A percentile compares a stretch with the other conserved stretches of the same genome.
Conservation (phyloP, 2,329 filamentous ascomycete genomes). For the Incumbomyces delicatus region DNA sequence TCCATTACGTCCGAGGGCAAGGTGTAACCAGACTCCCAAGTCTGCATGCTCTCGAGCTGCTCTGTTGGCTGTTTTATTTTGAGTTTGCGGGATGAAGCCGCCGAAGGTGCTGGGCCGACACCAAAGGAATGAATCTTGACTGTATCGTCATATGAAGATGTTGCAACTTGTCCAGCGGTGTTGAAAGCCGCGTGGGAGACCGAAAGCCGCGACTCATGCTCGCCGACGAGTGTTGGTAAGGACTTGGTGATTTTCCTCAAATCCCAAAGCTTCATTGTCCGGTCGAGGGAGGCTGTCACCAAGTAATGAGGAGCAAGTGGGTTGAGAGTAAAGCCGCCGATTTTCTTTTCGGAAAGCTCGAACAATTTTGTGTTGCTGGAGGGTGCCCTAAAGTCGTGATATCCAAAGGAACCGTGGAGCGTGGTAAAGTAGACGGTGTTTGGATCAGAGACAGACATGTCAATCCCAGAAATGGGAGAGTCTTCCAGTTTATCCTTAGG, state of each 20-base stretch:
- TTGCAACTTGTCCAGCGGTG: slow-evolving; percentile 72
- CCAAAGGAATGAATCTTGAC: slow-evolving; percentile 82
- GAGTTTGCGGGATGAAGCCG: background rate
- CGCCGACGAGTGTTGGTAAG: slow-evolving; percentile 62
- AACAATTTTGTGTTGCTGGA: slow-evolving; percentile 55
- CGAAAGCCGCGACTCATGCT: slow-evolving; percentile 72
- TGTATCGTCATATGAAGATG: slow-evolving; percentile 88
- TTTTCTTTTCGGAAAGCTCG: slow-evolving; percentile 80
- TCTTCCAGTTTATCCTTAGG: slow-evolving; percentile 61
- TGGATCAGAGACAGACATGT: slow-evolving; percentile 61
- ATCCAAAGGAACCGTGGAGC: slow-evolving; percentile 67
- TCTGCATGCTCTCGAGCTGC: slow-evolving; percentile 41
- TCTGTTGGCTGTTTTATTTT: slow-evolving; percentile 11
- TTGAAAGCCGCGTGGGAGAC: slow-evolving; percentile 93
- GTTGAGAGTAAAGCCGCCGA: slow-evolving; percentile 82
- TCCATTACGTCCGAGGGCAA: slow-evolving; percentile 55
- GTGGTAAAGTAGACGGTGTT: slow-evolving; percentile 81
- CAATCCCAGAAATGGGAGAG: slow-evolving; percentile 71
- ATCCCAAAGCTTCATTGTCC: slow-evolving; percentile 88
- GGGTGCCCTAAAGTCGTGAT: slow-evolving; percentile 63
- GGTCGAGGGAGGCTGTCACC: slow-evolving; percentile 81
- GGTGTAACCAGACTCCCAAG: slow-evolving; percentile 50
- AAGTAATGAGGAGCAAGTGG: slow-evolving; percentile 71
- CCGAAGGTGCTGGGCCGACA: slow-evolving; percentile 22
- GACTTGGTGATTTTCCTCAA: slow-evolving; percentile 60